Evolutionary conservation across 306 rosid species (phyloP).

Genomic region (Cucurbita moschata): DNA sequence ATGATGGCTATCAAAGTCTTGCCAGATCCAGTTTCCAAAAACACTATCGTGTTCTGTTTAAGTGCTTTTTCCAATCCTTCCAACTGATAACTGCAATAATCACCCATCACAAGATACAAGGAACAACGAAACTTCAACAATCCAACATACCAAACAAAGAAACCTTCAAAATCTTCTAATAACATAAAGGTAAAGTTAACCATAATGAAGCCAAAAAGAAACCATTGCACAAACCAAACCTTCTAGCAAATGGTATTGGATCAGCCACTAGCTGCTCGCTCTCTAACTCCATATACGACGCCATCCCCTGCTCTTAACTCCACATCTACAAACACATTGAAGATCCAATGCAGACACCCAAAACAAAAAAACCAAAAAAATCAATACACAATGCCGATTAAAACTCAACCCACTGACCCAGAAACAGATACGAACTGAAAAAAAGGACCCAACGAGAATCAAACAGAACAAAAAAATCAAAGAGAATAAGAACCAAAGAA

Average conservation of each 20-base stretch:
- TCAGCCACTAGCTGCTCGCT: slow-evolving; percentile 10
- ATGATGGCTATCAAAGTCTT: slow-evolving; percentile 78
- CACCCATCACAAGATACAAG: not conserved
- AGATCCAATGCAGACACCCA: not conserved
- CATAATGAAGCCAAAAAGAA: not conserved
- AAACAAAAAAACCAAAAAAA: too few relatives aligned
- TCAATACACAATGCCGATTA: not conserved
- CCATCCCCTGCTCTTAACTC: not conserved
- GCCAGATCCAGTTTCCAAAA: slow-evolving; percentile 82
- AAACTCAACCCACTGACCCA: not conserved
- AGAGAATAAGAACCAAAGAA: not conserved
- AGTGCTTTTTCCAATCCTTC: slow-evolving; percentile 61
- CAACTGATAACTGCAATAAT: slow-evolving; percentile 52
- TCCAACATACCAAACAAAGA: not conserved
- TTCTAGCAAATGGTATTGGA: slow-evolving; percentile 59
- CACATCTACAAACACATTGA: not conserved
- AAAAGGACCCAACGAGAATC: not conserved
- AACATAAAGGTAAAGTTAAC: not conserved
- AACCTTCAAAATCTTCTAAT: not conserved
- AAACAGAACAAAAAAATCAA: not conserved
- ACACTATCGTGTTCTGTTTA: slow-evolving; percentile 49
- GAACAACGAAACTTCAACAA: not conserved
- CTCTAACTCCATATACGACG: slow-evolving; percentile 21
- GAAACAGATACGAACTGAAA: not conserved
- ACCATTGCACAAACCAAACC: slow-evolving; percentile 25